Percentiles rank a stretch among this genome's conserved stretches.
Evolutionary conservation across 805 yeast species (phyloP).

Genomic region (Cyberlindnera petersonii): DNA sequence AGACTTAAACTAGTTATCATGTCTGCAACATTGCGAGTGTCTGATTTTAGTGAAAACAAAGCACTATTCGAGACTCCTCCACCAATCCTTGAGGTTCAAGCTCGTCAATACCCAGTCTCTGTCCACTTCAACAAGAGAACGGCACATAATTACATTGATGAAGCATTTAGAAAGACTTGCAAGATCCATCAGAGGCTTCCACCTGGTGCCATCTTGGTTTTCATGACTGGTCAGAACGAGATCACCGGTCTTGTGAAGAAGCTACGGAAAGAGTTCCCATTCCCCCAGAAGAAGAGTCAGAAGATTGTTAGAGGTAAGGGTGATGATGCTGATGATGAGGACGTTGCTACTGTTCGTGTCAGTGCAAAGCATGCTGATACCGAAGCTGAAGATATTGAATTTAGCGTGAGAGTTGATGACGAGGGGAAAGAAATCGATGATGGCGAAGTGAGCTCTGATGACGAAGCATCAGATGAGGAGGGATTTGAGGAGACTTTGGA

Average conservation of each 20-base stretch:
- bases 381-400: conserved; percentile 88
- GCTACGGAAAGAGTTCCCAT: conserved; percentile 66
- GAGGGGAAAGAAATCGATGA: conserved; percentile 33
- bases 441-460: conserved; percentile 35
- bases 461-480: conserved; percentile 46
- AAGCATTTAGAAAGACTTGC: conserved; percentile 77
- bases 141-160: conserved; percentile 73
- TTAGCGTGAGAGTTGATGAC: conserved; percentile 45
- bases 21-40: conserved; percentile 95
- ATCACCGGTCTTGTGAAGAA: conserved; percentile 71
- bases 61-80: conserved; percentile 68
- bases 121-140: conserved; percentile 86
- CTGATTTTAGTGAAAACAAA: conserved; percentile 85
- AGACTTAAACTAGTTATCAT: conserved; percentile 83
- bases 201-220: conserved; percentile 88
- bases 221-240: conserved; percentile 93
- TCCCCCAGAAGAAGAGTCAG: conserved; percentile 31
- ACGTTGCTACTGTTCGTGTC: conserved; percentile 43
- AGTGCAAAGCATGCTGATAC: conserved; percentile 58
- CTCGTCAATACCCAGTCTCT: conserved; percentile 92
- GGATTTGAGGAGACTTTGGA: conserved; percentile 68
- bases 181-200: conserved; percentile 86
- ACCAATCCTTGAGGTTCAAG: conserved; percentile 84
- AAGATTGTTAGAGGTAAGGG: conserved; percentile 14
- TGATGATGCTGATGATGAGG: conserved; percentile 28